Conservation (phyloP, 768 basidiomycete species). For the Leucocoprinus leucothites region DNA sequence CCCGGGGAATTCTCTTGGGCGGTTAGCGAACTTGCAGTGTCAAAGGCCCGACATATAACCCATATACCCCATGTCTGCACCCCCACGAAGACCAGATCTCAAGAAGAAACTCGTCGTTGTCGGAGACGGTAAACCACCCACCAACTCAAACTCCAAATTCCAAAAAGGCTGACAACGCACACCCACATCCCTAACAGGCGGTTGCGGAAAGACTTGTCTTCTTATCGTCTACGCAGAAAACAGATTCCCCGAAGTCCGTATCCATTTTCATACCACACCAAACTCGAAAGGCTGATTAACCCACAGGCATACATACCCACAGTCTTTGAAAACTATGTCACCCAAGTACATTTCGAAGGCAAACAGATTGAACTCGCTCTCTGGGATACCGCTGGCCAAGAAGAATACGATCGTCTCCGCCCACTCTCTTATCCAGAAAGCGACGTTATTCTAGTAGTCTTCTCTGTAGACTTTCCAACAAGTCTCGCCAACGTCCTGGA, state of each 20-base stretch:
- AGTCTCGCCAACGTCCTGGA: constrained; percentile 89
- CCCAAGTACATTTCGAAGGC: constrained; percentile 80
- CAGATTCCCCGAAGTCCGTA: constrained; percentile 85
- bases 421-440: constrained; percentile 87
- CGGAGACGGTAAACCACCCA: constrained; percentile 59
- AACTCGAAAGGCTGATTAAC: neutral
- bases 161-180: constrained; percentile 6
- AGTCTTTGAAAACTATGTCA: constrained; percentile 93
- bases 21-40: constrained; percentile 3
- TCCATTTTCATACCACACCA: neutral
- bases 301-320: constrained; percentile 88
- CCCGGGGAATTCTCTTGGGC: neutral
- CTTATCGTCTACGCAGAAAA: constrained; percentile 97
- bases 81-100: constrained; percentile 61
- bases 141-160: constrained; percentile 18
- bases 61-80: constrained; percentile 9
- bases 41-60: constrained; percentile 25
- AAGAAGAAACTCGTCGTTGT: constrained; percentile 90
- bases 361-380: constrained; percentile 94
- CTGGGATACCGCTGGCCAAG: constrained; percentile 97
- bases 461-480: constrained; percentile 90
- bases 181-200: constrained; percentile 43
- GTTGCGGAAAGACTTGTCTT: constrained; percentile 92
- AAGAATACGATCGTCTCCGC: constrained; percentile 90
- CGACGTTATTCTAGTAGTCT: constrained; percentile 91